Conservation (phyloP, 192 early-diverging fungal genomes). For the Entophlyctis luteolus region DNA sequence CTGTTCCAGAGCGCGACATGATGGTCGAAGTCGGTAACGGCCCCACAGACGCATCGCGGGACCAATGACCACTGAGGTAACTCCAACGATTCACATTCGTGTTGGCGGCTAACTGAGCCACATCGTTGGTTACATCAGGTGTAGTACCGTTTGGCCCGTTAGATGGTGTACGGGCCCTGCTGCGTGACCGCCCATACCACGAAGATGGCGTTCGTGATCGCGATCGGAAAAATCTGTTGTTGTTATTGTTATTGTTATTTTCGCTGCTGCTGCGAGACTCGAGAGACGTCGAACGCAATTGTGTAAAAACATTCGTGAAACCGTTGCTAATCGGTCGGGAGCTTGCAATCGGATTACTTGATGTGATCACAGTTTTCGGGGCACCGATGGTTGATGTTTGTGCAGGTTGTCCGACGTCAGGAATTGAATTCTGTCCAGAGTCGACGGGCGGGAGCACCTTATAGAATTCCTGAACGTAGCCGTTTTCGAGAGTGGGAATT, state of each 20-base stretch:
- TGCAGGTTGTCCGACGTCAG: not conserved
- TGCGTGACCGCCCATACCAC: not conserved
- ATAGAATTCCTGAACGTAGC: not conserved
- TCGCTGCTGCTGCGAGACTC: not conserved
- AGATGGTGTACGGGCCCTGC: not conserved
- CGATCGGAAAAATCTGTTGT: too few species aligned
- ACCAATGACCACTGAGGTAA: too few species aligned
- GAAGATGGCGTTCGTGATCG: too few species aligned
- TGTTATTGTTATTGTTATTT: too few species aligned
- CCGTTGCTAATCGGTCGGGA: not conserved
- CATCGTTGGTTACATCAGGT: not conserved
- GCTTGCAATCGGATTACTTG: not conserved
- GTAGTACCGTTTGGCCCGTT: not conserved
- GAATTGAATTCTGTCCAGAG: not conserved
- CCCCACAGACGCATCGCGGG: too few species aligned
- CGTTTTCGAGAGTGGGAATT: not conserved
- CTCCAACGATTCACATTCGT: not conserved
- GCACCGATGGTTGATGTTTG: not conserved
- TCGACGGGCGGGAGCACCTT: not conserved
- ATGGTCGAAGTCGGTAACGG: not conserved
- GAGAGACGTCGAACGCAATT: not conserved
- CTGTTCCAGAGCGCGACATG: not conserved
- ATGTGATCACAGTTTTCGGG: not conserved
- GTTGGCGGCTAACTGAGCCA: not conserved
- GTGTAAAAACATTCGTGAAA: not conserved